Evolutionary conservation across 352 stramenopile genomes (phyloP), one percentile per base, ranked within the genome.

Genomic region (Globisporangium iwayamae): DNA sequence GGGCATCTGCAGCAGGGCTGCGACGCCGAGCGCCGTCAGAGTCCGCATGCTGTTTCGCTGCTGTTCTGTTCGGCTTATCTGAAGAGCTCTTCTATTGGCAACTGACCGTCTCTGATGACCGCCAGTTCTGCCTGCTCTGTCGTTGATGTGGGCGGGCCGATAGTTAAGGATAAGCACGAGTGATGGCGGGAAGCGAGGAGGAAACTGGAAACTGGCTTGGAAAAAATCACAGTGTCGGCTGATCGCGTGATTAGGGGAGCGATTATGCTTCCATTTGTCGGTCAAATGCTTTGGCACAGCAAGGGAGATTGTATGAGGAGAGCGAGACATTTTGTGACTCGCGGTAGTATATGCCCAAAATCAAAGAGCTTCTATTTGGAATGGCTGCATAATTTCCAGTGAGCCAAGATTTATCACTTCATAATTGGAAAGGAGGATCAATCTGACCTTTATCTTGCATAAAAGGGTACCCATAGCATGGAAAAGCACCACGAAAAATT

Each of bases 1-100:
- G 8, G 58, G 14, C 16, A 52, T 46, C 36, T 65, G 51, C 43
- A 69, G 34, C 53, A 73, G 47, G 4, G 71, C 22, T 16, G 47
- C 57, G 32, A 48, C 45, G 13, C 32, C 41, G 41, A 56, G 56
- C 66, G 34, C 64, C 14, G 32, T 36, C 47, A 62, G n/a, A 18
- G 54, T 39, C 32, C 45, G 36, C 54, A 68, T 68, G 7, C 11
- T 54, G 34, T 2, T 16, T 36, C 4, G n/a, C 46, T 52, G 2
- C n/a, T 32, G 8, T 18, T 30, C 22, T 54, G 4, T 28, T 30
- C 46, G 28, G 46, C 20, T 30, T 30, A 28, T 28, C 34, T 39
- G 34, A 10, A 10, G 34, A 39, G 34, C 34, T 39, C 34, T 39
- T 39, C 34, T 39, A 39, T 39, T 39, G 34, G 34, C 34, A 10